Base-by-base conservation (phyloP, 129 eudicot genomes). In the Chrysanthemum seticuspe region DNA sequence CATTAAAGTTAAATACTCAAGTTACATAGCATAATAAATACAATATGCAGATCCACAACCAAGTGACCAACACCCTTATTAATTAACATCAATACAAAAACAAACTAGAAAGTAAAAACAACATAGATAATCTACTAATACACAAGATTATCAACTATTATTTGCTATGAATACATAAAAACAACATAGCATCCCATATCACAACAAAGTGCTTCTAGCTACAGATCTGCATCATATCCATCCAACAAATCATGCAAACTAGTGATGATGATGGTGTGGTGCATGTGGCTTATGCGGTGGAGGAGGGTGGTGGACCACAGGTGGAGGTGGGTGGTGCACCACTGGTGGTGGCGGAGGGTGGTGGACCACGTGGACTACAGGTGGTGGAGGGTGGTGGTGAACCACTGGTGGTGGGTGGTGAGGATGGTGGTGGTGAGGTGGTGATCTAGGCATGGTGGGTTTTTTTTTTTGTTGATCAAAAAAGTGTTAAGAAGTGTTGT, bases 281-380 rank as follows among this genome's bases (percentile, higher is more conserved):
- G 83, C 18, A 15, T 69, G 72, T 36, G 79, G 75, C 40, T 67
- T 74, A 67, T 60, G 83, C 5, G 70, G 83, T 61, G 82, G 82
- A 18, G 59, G 60, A 36, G 77, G 77, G 29, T 78, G 67, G 62
- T 62, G 82, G 11, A 65, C 47, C 2, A 40, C 47, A 7, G 47
- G 47, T 1, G 47, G 47, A 6, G 47, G 47, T 6, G 45, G 45
- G 45, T 36, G 45, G 45, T 36, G 45, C 10, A 36, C 45, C 1
- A 36, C 45, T 7, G 44, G 44, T 36, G 44, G 44, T 3, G 45
- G 45, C 7, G 47, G 47, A 40, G 47, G 47, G 47, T 40, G 47
- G 10, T 40, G 47, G 10, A 40, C 47, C 47, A 40, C 47, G 47
- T 40, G 47, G 47, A 40, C 47, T 7, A 40, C 47, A 40, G 47